These are phyloP conservation scores for Vitis hybrid DNA, from an alignment of 177 flowering plant genomes.

Conservation along the genomic window DNA sequence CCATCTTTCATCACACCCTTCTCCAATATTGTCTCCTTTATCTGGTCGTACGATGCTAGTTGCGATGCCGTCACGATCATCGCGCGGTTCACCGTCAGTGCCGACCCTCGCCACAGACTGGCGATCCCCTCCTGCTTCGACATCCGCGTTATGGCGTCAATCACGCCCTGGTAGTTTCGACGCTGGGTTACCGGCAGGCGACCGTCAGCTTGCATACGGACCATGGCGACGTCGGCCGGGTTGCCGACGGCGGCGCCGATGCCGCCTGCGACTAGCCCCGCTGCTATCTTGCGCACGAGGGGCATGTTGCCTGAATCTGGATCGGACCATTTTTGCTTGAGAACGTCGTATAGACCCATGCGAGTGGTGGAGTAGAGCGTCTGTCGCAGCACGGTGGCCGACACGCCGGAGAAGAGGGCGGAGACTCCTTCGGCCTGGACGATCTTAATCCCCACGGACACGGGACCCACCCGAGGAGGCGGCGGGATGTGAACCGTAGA, in stretches of 20 bases:
- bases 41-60: slow-evolving; percentile 74
- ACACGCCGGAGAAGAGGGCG: slow-evolving; percentile 42
- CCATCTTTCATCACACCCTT: slow-evolving; percentile 34
- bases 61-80: slow-evolving; percentile 83
- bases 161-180: slow-evolving; percentile 61
- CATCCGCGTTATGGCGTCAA: slow-evolving; percentile 67
- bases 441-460: slow-evolving; percentile 33
- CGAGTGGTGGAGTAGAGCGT: slow-evolving; percentile 43
- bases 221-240: slow-evolving; percentile 86
- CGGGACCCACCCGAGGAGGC: slow-evolving; percentile 40
- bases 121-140: slow-evolving; percentile 56
- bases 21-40: slow-evolving; percentile 36
- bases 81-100: slow-evolving; percentile 75
- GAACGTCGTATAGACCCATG: slow-evolving; percentile 45
- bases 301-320: slow-evolving; percentile 40
- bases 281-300: slow-evolving; percentile 45
- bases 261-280: slow-evolving; percentile 68
- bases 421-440: slow-evolving; percentile 35
- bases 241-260: slow-evolving; percentile 76
- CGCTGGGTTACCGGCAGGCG: slow-evolving; percentile 61
- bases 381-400: slow-evolving; percentile 53
- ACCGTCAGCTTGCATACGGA: slow-evolving; percentile 85
- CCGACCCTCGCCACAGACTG: slow-evolving; percentile 77
- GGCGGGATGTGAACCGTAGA: slow-evolving; percentile 19
- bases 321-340: slow-evolving; percentile 39